Conservation (phyloP, 305 asterid species). For the Fraxinus greggii region DNA sequence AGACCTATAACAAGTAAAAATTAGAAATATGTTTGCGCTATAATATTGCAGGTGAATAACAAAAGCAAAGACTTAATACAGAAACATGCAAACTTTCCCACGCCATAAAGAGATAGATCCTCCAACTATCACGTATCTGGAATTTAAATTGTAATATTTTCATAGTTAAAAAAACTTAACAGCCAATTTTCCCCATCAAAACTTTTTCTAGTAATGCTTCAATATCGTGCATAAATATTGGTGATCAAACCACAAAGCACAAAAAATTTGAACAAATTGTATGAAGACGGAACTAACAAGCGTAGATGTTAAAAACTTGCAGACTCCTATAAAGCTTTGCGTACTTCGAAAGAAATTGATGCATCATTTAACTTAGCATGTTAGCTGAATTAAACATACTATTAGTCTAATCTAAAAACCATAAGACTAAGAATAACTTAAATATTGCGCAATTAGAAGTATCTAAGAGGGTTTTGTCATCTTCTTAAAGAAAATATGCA, state of each 20-base stretch:
- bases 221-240: background rate
- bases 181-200: background rate
- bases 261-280: background rate
- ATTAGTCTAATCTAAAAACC: background rate
- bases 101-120: background rate
- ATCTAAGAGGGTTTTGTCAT: background rate
- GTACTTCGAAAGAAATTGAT: background rate
- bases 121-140: background rate
- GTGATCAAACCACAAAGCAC: background rate
- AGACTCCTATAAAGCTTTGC: background rate
- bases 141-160: background rate
- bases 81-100: background rate
- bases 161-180: background rate
- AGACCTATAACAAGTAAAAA: background rate
- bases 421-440: background rate
- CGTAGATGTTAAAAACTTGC: background rate
- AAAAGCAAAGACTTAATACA: background rate
- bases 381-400: background rate
- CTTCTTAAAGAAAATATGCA: background rate
- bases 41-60: background rate
- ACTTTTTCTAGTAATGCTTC: background rate
- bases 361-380: background rate
- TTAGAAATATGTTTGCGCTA: background rate
- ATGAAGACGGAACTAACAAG: background rate
- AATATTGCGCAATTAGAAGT: background rate